Conservation (phyloP, 768 basidiomycete species). For the Russula virescens region DNA sequence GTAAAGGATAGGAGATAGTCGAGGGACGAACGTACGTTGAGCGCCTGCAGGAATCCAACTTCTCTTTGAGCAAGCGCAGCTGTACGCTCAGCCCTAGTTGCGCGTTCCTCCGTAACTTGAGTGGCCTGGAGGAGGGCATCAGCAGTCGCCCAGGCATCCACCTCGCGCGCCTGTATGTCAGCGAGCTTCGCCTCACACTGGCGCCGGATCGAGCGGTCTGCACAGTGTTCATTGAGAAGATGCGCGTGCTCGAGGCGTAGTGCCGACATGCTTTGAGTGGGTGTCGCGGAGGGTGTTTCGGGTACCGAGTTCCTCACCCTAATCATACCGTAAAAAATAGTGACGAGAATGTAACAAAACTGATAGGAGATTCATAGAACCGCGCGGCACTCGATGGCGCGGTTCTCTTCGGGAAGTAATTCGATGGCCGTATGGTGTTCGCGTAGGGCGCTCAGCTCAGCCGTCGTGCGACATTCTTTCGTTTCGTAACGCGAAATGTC, state of each 20-base stretch:
- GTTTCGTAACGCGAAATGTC: no score
- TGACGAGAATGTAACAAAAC: no score
- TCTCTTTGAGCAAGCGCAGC: conserved; percentile 50
- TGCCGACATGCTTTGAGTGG: conserved; percentile 48
- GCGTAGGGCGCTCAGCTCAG: conserved; percentile 49
- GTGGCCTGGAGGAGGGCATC: conserved; percentile 34
- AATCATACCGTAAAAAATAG: neutral
- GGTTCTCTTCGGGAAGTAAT: conserved; percentile 70
- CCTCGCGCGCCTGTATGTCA: conserved; percentile 14
- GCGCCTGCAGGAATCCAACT: conserved; percentile 57
- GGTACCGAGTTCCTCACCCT: conserved; percentile 24
- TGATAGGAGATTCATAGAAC: conserved; percentile 33
- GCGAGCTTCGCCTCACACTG: conserved; percentile 50
- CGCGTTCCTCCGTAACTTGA: conserved; percentile 37
- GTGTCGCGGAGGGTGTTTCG: conserved; percentile 39
- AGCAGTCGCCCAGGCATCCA: conserved; percentile 34
- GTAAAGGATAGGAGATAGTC: neutral
- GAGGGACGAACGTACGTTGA: conserved; percentile 47
- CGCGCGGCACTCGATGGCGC: conserved; percentile 49
- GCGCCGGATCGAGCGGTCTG: conserved; percentile 49
- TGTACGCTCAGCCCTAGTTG: conserved; percentile 36
- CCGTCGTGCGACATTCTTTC: conserved; percentile 48
- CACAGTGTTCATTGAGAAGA: conserved; percentile 62
- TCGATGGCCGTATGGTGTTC: conserved; percentile 58
- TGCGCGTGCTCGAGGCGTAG: conserved; percentile 59